Evolutionary conservation across 2,329 filamentous ascomycete species (phyloP), one percentile per base, ranked within the genome.

Genomic region (Amauroascus verrucosus): DNA sequence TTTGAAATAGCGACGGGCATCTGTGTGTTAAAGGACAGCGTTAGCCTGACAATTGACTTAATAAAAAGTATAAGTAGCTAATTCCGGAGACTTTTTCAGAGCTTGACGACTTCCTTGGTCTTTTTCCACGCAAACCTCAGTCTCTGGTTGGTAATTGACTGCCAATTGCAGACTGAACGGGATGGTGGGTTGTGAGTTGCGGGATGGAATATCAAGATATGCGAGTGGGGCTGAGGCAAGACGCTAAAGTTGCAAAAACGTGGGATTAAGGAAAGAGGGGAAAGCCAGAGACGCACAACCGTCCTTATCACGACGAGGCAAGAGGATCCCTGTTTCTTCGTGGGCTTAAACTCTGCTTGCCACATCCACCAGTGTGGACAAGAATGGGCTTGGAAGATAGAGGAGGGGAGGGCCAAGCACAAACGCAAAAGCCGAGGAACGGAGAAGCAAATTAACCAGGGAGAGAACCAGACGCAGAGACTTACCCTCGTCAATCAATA

Each of bases 1-100:
- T 72, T 98, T 98, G 75, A 98, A 98, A 74, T 98, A 98, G 63
- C 93, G 83, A 63, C 93, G 83, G 48, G 93, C 93, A 70, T 98
- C 93, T 90, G 66, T 43, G 47, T n/a, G 16, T 32, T 30, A 32
- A 47, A 14, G 28, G 13, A 28, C 5, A 2, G 22, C 14, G 47
- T 49, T n/a, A 49, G 47, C 33, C 28, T 6, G 11, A 13, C 2
- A 14, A 11, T 13, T 35, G 11, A 8, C 11, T 35, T 14, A 13
- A 6, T 35, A 8, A 32, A 11, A 11, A 40, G 18, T 7, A 20
- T 7, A 40, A 40, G 9, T 6, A 40, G 4, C 32, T 11, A 35
- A 13, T 13, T 3, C 6, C 3, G 32, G 32, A 35, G 3, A 3
- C 3, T 11, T 11, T 35, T 14, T 32, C 6, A 11, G 28, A 35